These are phyloP conservation scores for Capronia epimyces DNA, from an alignment of 2,329 filamentous ascomycete species.

Conservation along the genomic window DNA sequence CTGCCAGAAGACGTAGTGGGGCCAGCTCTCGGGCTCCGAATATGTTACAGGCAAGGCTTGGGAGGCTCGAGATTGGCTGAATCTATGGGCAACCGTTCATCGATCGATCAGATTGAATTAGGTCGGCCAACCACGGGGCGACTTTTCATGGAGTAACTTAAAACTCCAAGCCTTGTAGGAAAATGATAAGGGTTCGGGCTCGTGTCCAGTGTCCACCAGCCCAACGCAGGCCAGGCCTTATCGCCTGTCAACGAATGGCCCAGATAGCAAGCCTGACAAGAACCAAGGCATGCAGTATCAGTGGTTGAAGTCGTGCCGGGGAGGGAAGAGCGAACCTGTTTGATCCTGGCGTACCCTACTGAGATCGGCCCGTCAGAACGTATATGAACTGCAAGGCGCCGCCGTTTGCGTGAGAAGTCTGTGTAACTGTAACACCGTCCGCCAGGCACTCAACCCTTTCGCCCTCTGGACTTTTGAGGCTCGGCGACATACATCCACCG, in stretches of 20 bases:
- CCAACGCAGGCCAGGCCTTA: background rate
- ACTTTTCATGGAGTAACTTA: background rate
- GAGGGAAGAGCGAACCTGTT: background rate
- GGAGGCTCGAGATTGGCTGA: background rate
- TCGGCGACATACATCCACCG: too few relatives aligned
- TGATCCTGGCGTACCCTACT: background rate
- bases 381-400: constrained; percentile 1
- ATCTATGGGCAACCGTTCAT: background rate
- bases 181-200: background rate
- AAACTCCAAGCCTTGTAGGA: background rate
- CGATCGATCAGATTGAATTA: background rate
- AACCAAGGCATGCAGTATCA: background rate
- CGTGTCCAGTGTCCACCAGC: background rate
- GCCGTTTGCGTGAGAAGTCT: background rate
- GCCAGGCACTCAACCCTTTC: background rate
- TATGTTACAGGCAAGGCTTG: too few relatives aligned
- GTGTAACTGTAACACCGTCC: background rate
- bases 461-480: background rate
- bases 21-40: background rate
- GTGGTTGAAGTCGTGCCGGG: background rate
- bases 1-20: background rate
- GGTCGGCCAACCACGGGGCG: background rate
- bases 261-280: background rate
- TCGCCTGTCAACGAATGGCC: background rate
- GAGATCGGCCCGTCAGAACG: background rate